phyloP scores from a whole-genome alignment of 164 flowering plant genomes.

The Nelumbo lutea region DNA sequence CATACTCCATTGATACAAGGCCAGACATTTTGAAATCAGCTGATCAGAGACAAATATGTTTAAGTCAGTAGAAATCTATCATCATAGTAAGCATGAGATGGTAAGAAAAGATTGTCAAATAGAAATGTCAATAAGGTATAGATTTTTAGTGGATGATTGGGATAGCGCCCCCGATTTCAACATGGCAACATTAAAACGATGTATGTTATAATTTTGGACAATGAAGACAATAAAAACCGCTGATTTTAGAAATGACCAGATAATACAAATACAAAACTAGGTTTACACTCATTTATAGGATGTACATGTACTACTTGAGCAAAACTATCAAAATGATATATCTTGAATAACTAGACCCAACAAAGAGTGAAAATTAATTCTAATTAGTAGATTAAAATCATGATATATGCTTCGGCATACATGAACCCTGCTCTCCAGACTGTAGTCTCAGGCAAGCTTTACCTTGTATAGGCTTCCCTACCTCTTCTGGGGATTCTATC shows the following conservation, averaged over 20 bases:
- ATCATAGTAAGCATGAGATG: slow-evolving; percentile 1
- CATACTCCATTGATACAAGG: slow-evolving; percentile 40
- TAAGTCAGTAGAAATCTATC: slow-evolving; percentile 4
- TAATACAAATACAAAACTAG: background rate
- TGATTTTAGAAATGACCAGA: background rate
- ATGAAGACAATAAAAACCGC: background rate
- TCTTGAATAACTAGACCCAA: background rate
- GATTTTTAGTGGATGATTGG: background rate
- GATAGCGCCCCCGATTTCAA: too few relatives aligned
- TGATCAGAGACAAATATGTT: slow-evolving; percentile 18
- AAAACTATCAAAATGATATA: too few relatives aligned
- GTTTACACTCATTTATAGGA: background rate
- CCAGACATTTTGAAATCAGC: slow-evolving; percentile 30
- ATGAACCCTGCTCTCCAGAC: too few relatives aligned
- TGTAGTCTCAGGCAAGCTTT: too few relatives aligned
- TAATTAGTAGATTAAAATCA: too few relatives aligned
- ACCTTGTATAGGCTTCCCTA: too few relatives aligned
- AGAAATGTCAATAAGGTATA: background rate
- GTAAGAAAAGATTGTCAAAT: background rate
- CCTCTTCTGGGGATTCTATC: too few relatives aligned
- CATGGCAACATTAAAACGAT: too few relatives aligned
- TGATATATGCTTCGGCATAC: too few relatives aligned
- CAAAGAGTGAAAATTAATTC: background rate
- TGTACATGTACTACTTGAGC: background rate
- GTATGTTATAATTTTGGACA: background rate